phyloP scores from a whole-genome alignment of 2,329 filamentous ascomycete genomes.

The Verticillium tricorpus region DNA sequence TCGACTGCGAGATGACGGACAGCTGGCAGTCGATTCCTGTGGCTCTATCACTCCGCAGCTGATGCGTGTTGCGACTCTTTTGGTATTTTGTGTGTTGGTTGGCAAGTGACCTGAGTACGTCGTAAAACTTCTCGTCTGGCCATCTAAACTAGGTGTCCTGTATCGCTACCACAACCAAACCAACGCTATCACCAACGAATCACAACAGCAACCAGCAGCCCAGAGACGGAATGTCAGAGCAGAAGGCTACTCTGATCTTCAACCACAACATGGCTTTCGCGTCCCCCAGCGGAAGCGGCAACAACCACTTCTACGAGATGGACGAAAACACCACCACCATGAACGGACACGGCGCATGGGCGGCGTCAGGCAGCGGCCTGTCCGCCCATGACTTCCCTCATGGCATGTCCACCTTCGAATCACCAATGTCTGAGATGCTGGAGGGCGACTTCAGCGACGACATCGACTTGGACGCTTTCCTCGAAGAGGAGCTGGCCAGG shows the following conservation, averaged over 20 bases:
- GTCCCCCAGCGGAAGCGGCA: constrained; percentile 6
- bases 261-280: constrained; percentile 6
- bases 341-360: constrained; percentile 1
- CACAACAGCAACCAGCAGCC: background rate
- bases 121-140: constrained; percentile 15
- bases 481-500: background rate
- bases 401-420: background rate
- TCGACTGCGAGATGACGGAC: background rate
- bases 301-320: background rate
- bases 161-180: constrained; percentile 9
- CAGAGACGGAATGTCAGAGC: background rate
- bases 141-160: constrained; percentile 12
- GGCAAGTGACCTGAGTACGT: constrained; percentile 16
- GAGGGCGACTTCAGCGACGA: constrained; percentile 2
- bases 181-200: background rate
- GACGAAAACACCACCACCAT: background rate
- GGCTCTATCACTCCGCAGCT: background rate
- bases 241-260: background rate
- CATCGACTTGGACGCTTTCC: background rate
- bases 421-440: constrained; percentile 1
- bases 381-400: background rate
- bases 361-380: background rate
- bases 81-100: constrained; percentile 3
- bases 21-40: background rate
- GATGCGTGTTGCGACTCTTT: background rate